Conservation (phyloP, 345 rosid genomes). For the Populus euphratica region DNA sequence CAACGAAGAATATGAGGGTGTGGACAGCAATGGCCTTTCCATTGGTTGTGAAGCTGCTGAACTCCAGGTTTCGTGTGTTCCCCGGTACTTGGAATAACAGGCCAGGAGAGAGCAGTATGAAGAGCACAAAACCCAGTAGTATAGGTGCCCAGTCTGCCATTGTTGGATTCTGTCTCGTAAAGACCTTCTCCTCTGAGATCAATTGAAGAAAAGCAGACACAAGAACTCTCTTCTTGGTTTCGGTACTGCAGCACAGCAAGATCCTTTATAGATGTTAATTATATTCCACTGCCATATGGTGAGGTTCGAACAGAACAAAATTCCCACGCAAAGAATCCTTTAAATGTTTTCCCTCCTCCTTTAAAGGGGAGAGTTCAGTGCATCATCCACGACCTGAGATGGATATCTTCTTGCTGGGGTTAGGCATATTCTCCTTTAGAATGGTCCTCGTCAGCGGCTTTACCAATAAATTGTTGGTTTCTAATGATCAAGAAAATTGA, state of each 20-base stretch:
- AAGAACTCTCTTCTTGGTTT: too few relatives aligned
- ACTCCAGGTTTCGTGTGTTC: slow-evolving; percentile 29
- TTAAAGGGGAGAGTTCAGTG: slow-evolving; percentile 1
- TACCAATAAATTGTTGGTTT: too few relatives aligned
- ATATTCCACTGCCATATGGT: not conserved
- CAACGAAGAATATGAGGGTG: slow-evolving; percentile 40
- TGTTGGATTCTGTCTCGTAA: not conserved
- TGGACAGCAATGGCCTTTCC: slow-evolving; percentile 48
- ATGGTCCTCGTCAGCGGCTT: not conserved
- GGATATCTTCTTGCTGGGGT: not conserved
- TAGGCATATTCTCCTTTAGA: slow-evolving; percentile 3
- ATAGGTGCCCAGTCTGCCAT: slow-evolving; percentile 63
- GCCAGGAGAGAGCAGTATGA: slow-evolving; percentile 51
- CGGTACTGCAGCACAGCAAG: too few relatives aligned
- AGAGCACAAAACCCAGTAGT: slow-evolving; percentile 39
- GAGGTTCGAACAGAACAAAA: not conserved
- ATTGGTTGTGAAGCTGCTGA: slow-evolving; percentile 42
- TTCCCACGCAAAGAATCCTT: slow-evolving; percentile 27
- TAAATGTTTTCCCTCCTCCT: not conserved
- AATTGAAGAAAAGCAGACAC: not conserved
- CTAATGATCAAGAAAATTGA: not conserved
- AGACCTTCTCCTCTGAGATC: too few relatives aligned
- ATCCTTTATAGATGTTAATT: too few relatives aligned
- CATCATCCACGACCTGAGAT: not conserved
- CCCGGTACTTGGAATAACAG: slow-evolving; percentile 55